A percentile compares a stretch with the other conserved stretches of the same genome.
These are phyloP conservation scores for Cercospora berteroae DNA, from an alignment of 2,329 filamentous ascomycete species.

Conservation along the genomic window DNA sequence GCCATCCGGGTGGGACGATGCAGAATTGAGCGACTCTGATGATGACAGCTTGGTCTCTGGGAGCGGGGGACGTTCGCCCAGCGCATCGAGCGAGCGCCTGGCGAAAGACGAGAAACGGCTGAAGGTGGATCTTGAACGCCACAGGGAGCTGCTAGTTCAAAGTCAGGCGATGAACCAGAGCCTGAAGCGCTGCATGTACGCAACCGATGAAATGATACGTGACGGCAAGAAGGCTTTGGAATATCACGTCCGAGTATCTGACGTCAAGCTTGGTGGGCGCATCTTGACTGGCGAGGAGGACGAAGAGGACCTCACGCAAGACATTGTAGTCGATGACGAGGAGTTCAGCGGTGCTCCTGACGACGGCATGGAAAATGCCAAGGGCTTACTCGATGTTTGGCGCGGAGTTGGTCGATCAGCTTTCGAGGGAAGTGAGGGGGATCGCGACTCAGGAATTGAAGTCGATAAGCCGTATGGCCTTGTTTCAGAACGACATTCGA, in stretches of 20 bases:
- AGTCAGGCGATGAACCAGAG: slow-evolving; percentile 95
- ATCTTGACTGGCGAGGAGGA: slow-evolving; percentile 64
- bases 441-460: slow-evolving; percentile 38
- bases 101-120: slow-evolving; percentile 77
- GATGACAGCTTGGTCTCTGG: slow-evolving; percentile 35
- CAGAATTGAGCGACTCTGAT: slow-evolving; percentile 32
- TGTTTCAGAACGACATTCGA: slow-evolving; percentile 13
- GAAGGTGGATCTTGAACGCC: slow-evolving; percentile 80
- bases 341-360: slow-evolving; percentile 20
- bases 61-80: slow-evolving; percentile 33
- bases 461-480: slow-evolving; percentile 26
- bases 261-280: slow-evolving; percentile 77
- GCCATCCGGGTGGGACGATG: slow-evolving; percentile 19
- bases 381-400: slow-evolving; percentile 34
- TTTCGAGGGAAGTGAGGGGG: slow-evolving; percentile 30
- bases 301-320: slow-evolving; percentile 19
- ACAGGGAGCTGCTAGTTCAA: slow-evolving; percentile 83
- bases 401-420: slow-evolving; percentile 21
- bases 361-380: slow-evolving; percentile 27
- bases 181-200: slow-evolving; percentile 81
- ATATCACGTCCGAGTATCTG: slow-evolving; percentile 74
- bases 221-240: slow-evolving; percentile 85
- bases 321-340: slow-evolving; percentile 31
- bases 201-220: slow-evolving; percentile 85
- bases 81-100: slow-evolving; percentile 53